A percentile compares a stretch with the other conserved stretches of the same genome.
Evolutionary conservation across 2,329 filamentous ascomycete species (phyloP).

Genomic region (Paraphaeosphaeria sporulosa): DNA sequence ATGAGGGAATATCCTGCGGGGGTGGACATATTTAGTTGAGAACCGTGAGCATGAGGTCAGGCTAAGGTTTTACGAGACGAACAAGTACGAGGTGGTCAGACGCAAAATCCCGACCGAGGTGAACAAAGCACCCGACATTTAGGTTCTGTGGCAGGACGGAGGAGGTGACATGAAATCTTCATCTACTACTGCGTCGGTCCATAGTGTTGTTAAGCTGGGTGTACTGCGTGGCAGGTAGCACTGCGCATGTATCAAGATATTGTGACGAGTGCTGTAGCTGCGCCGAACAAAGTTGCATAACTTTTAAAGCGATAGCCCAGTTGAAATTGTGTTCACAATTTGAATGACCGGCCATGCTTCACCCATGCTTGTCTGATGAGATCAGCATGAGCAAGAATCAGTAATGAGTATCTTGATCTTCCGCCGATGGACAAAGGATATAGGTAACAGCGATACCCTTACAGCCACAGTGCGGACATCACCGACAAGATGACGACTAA

Average conservation of each 20-base stretch:
- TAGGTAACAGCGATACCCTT: not conserved
- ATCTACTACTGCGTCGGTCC: too few species aligned
- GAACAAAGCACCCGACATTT: not conserved
- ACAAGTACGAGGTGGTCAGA: constrained; percentile 16
- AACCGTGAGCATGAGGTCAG: constrained; percentile 11
- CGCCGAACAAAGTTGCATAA: not conserved
- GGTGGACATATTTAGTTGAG: constrained; percentile 7
- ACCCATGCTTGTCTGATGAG: not conserved
- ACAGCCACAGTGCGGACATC: constrained; percentile 1
- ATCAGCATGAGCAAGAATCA: not conserved
- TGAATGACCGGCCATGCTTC: not conserved
- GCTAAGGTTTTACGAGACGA: constrained; percentile 13
- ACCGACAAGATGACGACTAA: constrained; percentile 1
- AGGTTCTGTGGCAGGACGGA: not conserved
- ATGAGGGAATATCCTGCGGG: not conserved
- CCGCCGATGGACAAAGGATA: not conserved
- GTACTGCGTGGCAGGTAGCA: too few species aligned
- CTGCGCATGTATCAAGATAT: not conserved
- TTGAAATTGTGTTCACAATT: not conserved
- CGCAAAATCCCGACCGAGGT: constrained; percentile 2
- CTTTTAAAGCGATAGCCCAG: too few species aligned
- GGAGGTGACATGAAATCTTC: not conserved
- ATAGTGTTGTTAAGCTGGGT: too few species aligned
- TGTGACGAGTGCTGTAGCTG: not conserved
- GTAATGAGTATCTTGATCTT: not conserved